phyloP scores from a whole-genome alignment of 2,329 filamentous ascomycete species.

The Knufia fluminis region DNA sequence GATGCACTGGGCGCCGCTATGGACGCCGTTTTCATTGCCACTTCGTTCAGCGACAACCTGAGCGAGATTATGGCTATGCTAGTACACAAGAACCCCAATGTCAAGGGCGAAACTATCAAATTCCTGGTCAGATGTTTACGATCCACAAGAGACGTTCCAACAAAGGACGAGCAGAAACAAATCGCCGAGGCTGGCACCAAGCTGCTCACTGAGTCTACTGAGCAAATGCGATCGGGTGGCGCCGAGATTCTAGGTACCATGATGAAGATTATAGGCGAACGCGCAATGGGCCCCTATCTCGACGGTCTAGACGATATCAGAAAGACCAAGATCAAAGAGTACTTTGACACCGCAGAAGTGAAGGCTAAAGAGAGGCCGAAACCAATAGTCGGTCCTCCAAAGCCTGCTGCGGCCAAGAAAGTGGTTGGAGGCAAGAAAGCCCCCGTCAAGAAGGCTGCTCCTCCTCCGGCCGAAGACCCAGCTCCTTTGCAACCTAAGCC shows the following conservation, averaged over 20 bases:
- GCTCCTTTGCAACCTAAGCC: slow-evolving; percentile 40
- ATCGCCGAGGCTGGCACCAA: slow-evolving; percentile 89
- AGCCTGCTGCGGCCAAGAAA: slow-evolving; percentile 43
- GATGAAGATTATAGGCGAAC: slow-evolving; percentile 98
- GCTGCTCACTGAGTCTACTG: slow-evolving; percentile 78
- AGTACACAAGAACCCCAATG: slow-evolving; percentile 91
- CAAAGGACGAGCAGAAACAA: slow-evolving; percentile 69
- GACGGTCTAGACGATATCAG: slow-evolving; percentile 92
- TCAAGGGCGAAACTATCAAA: slow-evolving; percentile 90
- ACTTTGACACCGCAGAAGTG: slow-evolving; percentile 69
- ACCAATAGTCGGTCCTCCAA: slow-evolving; percentile 53
- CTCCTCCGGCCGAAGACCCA: slow-evolving; percentile 45
- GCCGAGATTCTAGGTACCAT: slow-evolving; percentile 86
- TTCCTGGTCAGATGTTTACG: slow-evolving; percentile 85
- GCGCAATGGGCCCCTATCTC: slow-evolving; percentile 85
- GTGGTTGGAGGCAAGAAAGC: slow-evolving; percentile 42
- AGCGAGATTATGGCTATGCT: slow-evolving; percentile 81
- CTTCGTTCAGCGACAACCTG: slow-evolving; percentile 72
- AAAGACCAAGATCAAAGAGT: slow-evolving; percentile 94
- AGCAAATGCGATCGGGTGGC: slow-evolving; percentile 75
- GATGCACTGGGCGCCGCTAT: slow-evolving; percentile 81
- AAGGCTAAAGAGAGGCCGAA: slow-evolving; percentile 91
- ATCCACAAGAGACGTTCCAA: slow-evolving; percentile 72
- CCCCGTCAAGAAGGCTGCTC: slow-evolving; percentile 40
- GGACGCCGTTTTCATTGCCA: slow-evolving; percentile 59